Evolutionary conservation across 2,329 filamentous ascomycete species (phyloP).

Genomic region (Volutella citrinella): DNA sequence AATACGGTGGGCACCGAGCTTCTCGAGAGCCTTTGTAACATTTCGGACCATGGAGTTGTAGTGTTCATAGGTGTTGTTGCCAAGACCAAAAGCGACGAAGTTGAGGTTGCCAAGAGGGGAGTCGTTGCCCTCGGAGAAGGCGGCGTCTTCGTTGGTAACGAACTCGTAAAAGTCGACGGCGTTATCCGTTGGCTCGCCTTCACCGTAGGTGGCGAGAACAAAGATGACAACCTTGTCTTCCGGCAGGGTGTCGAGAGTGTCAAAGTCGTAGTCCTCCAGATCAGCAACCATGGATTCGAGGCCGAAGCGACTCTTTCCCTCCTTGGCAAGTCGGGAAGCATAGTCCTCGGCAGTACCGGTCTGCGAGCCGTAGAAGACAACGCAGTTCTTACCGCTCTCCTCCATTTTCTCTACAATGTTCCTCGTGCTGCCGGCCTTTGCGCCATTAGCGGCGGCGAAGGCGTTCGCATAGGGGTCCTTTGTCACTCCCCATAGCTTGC

Average conservation of each 20-base stretch:
- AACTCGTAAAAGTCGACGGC: conserved; percentile 99
- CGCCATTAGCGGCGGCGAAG: conserved; percentile 66
- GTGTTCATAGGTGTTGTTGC: conserved; percentile 99
- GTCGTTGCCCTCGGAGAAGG: conserved; percentile 74
- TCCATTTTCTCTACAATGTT: conserved; percentile 97
- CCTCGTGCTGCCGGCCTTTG: conserved; percentile 79
- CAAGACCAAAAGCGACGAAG: conserved; percentile 92
- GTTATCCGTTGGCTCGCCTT: conserved; percentile 98
- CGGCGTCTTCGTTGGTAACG: conserved; percentile 74
- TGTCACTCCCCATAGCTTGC: conserved; percentile 83
- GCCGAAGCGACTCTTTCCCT: conserved; percentile 93
- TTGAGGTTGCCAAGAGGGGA: conserved; percentile 78
- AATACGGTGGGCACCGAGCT: conserved; percentile 79
- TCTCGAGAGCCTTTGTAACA: conserved; percentile 76
- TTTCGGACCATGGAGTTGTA: conserved; percentile 99
- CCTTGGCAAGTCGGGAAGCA: conserved; percentile 91
- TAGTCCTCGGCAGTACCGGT: conserved; percentile 99
- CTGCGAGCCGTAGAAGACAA: conserved; percentile 98
- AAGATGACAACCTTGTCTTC: conserved; percentile 93
- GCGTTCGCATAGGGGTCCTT: conserved; percentile 86
- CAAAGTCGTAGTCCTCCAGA: conserved; percentile 95
- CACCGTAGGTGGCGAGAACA: conserved; percentile 93
- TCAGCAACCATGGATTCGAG: conserved; percentile 98
- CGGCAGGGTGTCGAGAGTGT: conserved; percentile 85
- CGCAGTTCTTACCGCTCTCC: conserved; percentile 92